Base-by-base conservation (phyloP, 345 rosid genomes). In the Geranium rotundifolium region DNA sequence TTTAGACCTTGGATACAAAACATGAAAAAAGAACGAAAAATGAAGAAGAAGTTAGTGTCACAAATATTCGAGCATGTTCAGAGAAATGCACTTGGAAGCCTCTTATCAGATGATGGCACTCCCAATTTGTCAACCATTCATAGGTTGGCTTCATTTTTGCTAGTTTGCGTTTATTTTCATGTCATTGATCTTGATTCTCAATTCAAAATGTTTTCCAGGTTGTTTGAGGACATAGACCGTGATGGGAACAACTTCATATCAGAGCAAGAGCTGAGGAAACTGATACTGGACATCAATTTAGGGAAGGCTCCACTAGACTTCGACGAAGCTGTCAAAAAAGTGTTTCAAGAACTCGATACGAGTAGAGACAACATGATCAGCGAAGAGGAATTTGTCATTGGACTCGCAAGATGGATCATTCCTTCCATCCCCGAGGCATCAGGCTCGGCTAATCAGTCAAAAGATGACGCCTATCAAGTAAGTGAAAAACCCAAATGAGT, bases 1-100 rank as follows among this genome's bases (percentile, higher is more conserved):
- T 73, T 73, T 52, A 67, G 70, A 41, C 77, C 77, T 3, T 61
- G 75, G 61, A 64, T 77, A 57, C 77, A 70, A 63, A 73, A 62
- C n/a, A 77, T 67, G 54, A 66, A 61, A 55, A 66, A 73, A 57
- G 75, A 71, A 27, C 74, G 57, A 29, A 57, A 65, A 56, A 58
- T 73, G 65, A 68, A 65, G 63, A 67, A 70, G 66, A 63, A 67
- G 30, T 59, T 65, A 4, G 19, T 77, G 14, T 62, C 70, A 61
- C 72, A 68, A 59, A 59, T 77, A 27, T 29, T 70, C 27, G 31
- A n/a, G 27, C 70, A 67, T 31, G 59, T 73, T 17, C 61, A 59
- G 34, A 62, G 13, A 27, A 61, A 58, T 34, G 23, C 77, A 0
- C 17, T 73, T 1, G 72, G 67, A 46, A 65, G 58, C 59, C 75